These are phyloP conservation scores for Drechslera avenae DNA, from an alignment of 2,329 filamentous ascomycete genomes.

Conservation along the genomic window DNA sequence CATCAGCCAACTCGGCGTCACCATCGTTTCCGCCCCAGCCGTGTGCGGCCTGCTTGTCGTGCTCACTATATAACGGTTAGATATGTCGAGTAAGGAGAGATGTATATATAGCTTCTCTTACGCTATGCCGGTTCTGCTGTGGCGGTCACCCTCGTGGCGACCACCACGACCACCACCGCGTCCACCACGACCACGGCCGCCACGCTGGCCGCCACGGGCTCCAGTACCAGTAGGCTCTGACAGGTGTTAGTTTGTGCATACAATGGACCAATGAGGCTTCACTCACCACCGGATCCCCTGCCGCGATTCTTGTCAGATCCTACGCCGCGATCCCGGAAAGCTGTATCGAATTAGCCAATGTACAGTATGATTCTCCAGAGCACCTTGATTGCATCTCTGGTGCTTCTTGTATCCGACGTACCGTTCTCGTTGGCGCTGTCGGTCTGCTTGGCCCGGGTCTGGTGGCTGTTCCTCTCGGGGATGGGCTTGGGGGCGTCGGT, in stretches of 20 bases:
- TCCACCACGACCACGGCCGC: conserved; percentile 55
- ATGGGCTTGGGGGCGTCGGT: conserved; percentile 66
- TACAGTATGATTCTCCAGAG: background rate
- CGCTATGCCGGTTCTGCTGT: conserved; percentile 65
- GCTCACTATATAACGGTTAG: conserved; percentile 61
- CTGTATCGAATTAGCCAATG: conserved; percentile 55
- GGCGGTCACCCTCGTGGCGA: conserved; percentile 62
- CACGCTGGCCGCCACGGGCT: conserved; percentile 35
- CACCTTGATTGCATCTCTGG: background rate
- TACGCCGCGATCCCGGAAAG: conserved; percentile 86
- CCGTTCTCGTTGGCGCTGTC: conserved; percentile 83
- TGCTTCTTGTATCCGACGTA: conserved; percentile 58
- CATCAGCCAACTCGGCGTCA: conserved; percentile 83
- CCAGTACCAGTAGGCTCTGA: conserved; percentile 28
- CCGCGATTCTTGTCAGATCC: conserved; percentile 82
- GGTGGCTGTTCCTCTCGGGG: conserved; percentile 41
- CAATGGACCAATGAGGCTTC: background rate
- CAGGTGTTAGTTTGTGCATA: conserved; percentile 12
- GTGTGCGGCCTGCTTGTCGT: conserved; percentile 85
- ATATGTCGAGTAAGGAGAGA: background rate
- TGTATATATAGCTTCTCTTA: conserved; percentile 47
- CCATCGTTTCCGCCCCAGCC: conserved; percentile 88
- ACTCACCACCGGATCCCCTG: conserved; percentile 56
- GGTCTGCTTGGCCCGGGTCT: conserved; percentile 49
- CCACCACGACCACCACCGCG: conserved; percentile 56